These are phyloP conservation scores for Dunaliella sp. DNA, from an alignment of 139 green algal species.

Conservation along the genomic window DNA sequence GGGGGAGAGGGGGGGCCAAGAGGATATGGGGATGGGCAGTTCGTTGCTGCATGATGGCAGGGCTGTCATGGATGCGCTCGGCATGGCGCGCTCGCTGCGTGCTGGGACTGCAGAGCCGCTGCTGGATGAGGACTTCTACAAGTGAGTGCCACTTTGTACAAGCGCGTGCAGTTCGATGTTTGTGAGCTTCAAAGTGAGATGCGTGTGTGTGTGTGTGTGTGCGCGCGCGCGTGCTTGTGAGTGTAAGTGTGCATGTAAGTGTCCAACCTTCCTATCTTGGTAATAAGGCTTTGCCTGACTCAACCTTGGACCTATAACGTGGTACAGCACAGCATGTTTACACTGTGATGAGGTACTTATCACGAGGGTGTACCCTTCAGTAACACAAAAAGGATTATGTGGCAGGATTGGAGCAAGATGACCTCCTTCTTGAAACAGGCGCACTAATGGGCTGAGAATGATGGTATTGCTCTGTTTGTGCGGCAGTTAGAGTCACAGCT, in stretches of 20 bases:
- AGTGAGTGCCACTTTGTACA: not conserved
- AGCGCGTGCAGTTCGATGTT: not conserved
- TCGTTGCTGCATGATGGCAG: not conserved
- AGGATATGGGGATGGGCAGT: not conserved
- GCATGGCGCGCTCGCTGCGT: not conserved
- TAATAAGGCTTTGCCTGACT: not conserved
- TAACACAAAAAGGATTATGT: too few species aligned
- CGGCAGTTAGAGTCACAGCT: too few species aligned
- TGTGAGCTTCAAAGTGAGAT: not conserved
- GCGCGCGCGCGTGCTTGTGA: too few species aligned
- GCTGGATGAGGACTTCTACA: not conserved
- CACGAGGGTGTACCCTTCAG: too few species aligned
- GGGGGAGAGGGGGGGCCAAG: too few species aligned
- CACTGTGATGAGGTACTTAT: not conserved
- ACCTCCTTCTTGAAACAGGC: too few species aligned
- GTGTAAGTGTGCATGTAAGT: not conserved
- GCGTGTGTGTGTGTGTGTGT: too few species aligned
- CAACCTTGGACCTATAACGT: not conserved
- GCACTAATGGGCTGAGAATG: too few species aligned
- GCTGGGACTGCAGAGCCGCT: not conserved
- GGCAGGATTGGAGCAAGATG: too few species aligned
- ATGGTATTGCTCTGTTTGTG: too few species aligned
- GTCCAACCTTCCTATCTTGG: not conserved
- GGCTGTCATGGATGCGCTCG: not conserved
- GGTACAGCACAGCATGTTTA: not conserved